Percentiles rank a stretch among this genome's conserved stretches.
phyloP scores from a whole-genome alignment of 768 basidiomycete species.

The Cantharellus anzutake region DNA sequence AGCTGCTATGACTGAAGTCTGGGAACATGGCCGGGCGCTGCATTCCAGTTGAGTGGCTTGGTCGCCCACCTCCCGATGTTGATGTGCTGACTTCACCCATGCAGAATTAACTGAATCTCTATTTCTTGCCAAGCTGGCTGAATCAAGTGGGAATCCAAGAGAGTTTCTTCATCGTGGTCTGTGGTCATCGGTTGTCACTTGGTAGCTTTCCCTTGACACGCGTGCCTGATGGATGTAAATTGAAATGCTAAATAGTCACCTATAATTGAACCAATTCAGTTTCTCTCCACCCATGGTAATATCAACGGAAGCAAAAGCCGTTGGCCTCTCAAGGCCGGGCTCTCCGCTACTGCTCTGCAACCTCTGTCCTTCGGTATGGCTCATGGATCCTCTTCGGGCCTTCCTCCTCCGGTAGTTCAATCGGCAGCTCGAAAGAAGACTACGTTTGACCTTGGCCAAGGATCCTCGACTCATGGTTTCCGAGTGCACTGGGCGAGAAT shows the following conservation, averaged over 20 bases:
- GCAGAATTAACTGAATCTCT: conserved; percentile 39
- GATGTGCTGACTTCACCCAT: not conserved
- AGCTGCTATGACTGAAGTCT: conserved; percentile 52
- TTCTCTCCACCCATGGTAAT: too few relatives aligned
- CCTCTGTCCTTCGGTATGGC: not conserved
- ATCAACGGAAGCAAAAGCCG: too few relatives aligned
- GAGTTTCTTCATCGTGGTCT: conserved; percentile 59
- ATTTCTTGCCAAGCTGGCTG: conserved; percentile 62
- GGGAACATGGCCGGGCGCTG: conserved; percentile 43
- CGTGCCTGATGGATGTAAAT: too few relatives aligned
- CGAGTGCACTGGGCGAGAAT: not conserved
- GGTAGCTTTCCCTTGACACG: not conserved
- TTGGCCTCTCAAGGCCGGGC: too few relatives aligned
- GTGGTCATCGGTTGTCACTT: conserved; percentile 9
- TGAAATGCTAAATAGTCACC: too few relatives aligned
- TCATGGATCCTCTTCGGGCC: not conserved
- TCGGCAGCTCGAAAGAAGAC: not conserved
- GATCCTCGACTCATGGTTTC: not conserved
- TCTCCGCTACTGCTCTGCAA: too few relatives aligned
- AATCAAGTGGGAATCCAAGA: conserved; percentile 59
- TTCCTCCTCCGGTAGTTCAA: not conserved
- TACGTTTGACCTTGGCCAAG: not conserved
- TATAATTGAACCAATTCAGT: too few relatives aligned
- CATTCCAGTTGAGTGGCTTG: conserved; percentile 25
- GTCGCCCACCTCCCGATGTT: not conserved